Evolutionary conservation across 73 alveolate genomes (phyloP), one percentile per base, ranked within the genome.

Genomic region (Paramecium pentaurelia): DNA sequence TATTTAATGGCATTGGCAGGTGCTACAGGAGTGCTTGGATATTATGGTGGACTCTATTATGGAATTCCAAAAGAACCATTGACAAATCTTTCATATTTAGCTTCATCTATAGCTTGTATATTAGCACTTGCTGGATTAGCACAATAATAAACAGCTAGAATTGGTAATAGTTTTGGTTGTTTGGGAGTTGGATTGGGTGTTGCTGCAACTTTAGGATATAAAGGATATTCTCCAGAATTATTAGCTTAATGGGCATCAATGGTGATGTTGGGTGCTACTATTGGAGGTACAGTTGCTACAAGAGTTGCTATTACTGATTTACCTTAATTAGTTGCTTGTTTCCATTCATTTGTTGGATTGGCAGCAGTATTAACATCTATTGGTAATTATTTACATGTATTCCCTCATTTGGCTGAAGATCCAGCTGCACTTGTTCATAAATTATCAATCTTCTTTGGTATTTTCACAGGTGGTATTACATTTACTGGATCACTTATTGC

Each of bases 401-500:
- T 36, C 94, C 60, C 45, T 54, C 75, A 59, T 37, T 73, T 38
- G 80, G 94, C 58, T 28, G 60, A 27, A 14, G 93, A 40, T 73
- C 88, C 88, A 9, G 42, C 37, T 27, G 86, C 68, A 27, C 14
- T 58, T 8, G 32, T 60, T 27, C 91, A 86, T 86, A 40, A 60
- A 40, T 83, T 86, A n/a, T 77, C 75, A 42, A 58, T 77, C 25
- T 40, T 64, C 77, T 34, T 86, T 36, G 93, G 93, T 27, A 93
- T 80, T 64, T 94, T 92, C 71, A 92, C 89, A 4, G 95, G 95
- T 22, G 96, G 95, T 5, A 51, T 95, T 49, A 95, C 97, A 47
- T 95, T 95, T 83, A 86, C 96, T 18, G 97, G 97, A 37, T 77
- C 95, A 10, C 93, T 95, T 47, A 95, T 95, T 44, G 96, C 97